Conservation (phyloP, 2,329 filamentous ascomycete species). For the Botrytis deweyae region DNA sequence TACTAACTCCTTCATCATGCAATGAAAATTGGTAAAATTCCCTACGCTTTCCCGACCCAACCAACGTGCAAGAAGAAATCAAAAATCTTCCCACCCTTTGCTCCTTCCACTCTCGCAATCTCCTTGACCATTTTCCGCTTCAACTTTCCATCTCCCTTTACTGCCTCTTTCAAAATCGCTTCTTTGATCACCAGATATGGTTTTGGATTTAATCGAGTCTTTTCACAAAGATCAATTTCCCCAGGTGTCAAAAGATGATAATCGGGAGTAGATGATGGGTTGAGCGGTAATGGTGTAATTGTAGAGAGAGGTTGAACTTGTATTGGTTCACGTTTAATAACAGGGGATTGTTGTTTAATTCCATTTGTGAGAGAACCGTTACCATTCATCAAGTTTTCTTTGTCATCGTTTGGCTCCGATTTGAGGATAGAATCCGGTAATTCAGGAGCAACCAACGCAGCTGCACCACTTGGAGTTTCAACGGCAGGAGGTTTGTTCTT, state of each 20-base stretch:
- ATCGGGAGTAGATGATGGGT: conserved; percentile 66
- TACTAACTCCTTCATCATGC: background rate
- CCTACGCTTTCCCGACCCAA: conserved; percentile 77
- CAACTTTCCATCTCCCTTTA: conserved; percentile 81
- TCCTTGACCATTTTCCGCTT: conserved; percentile 95
- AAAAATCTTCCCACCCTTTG: conserved; percentile 83
- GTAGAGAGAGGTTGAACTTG: conserved; percentile 49
- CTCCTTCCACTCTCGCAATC: conserved; percentile 77
- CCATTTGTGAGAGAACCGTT: conserved; percentile 50
- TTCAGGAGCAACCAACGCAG: conserved; percentile 75
- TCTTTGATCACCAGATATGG: conserved; percentile 95
- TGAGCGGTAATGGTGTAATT: conserved; percentile 45
- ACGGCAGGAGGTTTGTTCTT: conserved; percentile 61
- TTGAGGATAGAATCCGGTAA: conserved; percentile 49
- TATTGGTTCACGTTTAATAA: conserved; percentile 49
- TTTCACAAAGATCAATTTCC: conserved; percentile 82
- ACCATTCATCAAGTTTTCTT: conserved; percentile 40
- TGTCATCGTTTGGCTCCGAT: conserved; percentile 44
- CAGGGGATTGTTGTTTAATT: conserved; percentile 41
- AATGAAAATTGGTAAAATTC: background rate
- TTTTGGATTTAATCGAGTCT: conserved; percentile 84
- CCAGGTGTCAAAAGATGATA: conserved; percentile 81
- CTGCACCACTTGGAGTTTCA: conserved; percentile 73
- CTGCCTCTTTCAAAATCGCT: conserved; percentile 82
- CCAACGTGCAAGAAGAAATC: conserved; percentile 93